Percentiles rank a stretch among this genome's conserved stretches.
Evolutionary conservation across 768 basidiomycete genomes (phyloP).

Genomic region (Lyophyllum atratum): DNA sequence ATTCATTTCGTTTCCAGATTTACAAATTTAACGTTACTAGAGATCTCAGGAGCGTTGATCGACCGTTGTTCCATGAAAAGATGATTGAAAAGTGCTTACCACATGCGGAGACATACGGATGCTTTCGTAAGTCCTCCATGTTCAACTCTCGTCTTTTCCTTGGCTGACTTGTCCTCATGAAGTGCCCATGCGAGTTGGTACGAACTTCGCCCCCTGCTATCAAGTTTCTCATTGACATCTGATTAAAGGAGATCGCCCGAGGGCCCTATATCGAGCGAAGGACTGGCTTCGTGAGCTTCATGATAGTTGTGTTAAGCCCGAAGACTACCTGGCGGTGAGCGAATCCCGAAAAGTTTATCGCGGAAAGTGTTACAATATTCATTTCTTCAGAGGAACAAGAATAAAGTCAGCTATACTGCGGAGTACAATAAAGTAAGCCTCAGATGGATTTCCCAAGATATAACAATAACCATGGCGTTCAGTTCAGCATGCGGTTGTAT

Average conservation of each 20-base stretch:
- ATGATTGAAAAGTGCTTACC: conserved; percentile 4
- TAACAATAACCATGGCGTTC: background rate
- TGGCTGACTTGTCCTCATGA: background rate
- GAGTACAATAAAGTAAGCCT: conserved; percentile 16
- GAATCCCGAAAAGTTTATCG: background rate
- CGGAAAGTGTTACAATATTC: background rate
- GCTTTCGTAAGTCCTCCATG: conserved; percentile 5
- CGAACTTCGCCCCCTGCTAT: background rate
- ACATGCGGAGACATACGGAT: background rate
- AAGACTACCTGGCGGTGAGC: conserved; percentile 8
- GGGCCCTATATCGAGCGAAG: conserved; percentile 1
- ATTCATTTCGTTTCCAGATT: background rate
- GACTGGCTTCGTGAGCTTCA: conserved; percentile 5
- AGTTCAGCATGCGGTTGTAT: conserved; percentile 15
- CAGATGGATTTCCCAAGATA: background rate
- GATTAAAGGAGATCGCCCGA: background rate
- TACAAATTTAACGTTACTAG: background rate
- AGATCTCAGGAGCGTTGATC: background rate
- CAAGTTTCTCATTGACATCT: background rate
- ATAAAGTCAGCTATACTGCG: conserved; percentile 1
- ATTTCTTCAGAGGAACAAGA: conserved; percentile 2
- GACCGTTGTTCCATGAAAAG: background rate
- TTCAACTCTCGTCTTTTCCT: background rate
- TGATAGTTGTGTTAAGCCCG: background rate
- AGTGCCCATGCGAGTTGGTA: conserved; percentile 3